Conservation (phyloP, 2,329 filamentous ascomycete species). For the Parascedosporium putredinis region DNA sequence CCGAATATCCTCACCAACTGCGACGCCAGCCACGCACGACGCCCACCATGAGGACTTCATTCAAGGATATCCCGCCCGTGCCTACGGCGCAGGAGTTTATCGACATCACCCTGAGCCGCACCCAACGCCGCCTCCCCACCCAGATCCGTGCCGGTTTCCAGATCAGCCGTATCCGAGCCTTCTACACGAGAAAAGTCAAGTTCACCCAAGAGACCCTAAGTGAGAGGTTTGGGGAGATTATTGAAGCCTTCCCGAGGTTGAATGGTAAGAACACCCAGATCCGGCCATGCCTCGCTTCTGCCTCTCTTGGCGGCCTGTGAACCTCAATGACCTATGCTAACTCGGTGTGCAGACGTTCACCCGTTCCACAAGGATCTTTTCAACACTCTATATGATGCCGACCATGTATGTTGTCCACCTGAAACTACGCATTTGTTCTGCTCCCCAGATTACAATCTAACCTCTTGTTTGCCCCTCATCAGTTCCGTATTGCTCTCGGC, state of each 20-base stretch:
- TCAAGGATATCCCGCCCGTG: slow-evolving; percentile 75
- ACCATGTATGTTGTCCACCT: slow-evolving; percentile 44
- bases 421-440: no score
- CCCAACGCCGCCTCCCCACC: slow-evolving; percentile 84
- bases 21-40: slow-evolving; percentile 15
- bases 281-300: not conserved
- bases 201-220: slow-evolving; percentile 95
- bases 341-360: slow-evolving; percentile 53
- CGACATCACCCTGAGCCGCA: slow-evolving; percentile 91
- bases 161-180: slow-evolving; percentile 85
- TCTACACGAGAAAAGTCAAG: slow-evolving; percentile 97
- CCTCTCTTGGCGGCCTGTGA: not conserved
- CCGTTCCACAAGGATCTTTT: slow-evolving; percentile 76
- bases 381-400: slow-evolving; percentile 97
- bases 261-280: slow-evolving; percentile 34
- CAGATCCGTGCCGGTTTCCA: slow-evolving; percentile 42
- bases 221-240: slow-evolving; percentile 83
- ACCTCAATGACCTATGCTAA: not conserved
- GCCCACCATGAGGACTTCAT: slow-evolving; percentile 49
- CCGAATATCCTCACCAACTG: slow-evolving; percentile 3
- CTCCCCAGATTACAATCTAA: no score
- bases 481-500: slow-evolving; percentile 86
- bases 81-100: slow-evolving; percentile 92
- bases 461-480: no score
- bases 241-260: slow-evolving; percentile 86